phyloP scores from a whole-genome alignment of 371 early-diverging fungal species.

The Basidiobolus meristosporus region DNA sequence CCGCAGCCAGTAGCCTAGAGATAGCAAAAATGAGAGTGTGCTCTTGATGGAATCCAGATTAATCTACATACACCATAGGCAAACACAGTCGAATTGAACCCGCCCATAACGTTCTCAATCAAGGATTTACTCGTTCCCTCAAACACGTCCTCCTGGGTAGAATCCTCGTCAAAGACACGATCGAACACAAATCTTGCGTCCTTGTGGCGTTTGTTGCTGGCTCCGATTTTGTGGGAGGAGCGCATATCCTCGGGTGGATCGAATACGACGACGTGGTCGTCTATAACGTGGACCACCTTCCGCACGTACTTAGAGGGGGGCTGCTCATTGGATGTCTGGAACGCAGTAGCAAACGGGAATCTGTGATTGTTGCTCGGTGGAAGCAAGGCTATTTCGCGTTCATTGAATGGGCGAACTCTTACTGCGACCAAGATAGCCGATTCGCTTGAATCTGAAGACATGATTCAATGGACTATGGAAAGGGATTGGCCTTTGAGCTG shows the following conservation, averaged over 20 bases:
- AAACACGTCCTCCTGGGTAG: conserved; percentile 29
- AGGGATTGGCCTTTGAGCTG: background rate
- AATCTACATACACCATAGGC: conserved; percentile 34
- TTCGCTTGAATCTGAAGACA: background rate
- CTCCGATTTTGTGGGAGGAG: conserved; percentile 4
- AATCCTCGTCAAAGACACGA: conserved; percentile 26
- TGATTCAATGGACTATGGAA: background rate
- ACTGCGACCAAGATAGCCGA: conserved; percentile 26
- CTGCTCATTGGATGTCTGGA: conserved; percentile 1
- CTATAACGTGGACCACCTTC: conserved; percentile 30
- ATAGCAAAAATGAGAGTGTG: background rate
- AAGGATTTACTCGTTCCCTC: conserved; percentile 21
- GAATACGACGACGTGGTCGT: conserved; percentile 35
- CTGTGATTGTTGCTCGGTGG: conserved; percentile 10
- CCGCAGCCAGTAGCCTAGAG: conserved; percentile 60
- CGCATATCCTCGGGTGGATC: conserved; percentile 31
- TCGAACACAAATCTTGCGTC: conserved; percentile 34
- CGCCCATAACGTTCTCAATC: conserved; percentile 25
- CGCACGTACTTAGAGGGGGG: conserved; percentile 9
- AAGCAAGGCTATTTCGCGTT: conserved; percentile 9
- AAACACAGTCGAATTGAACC: conserved; percentile 52
- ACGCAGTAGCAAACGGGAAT: conserved; percentile 10
- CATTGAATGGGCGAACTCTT: conserved; percentile 34
- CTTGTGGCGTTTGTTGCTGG: conserved; percentile 6
- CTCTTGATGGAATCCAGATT: too few species aligned